Percentiles rank a stretch among this genome's conserved stretches.
These are phyloP conservation scores for Capronia coronata DNA, from an alignment of 2,329 filamentous ascomycete genomes.

Conservation along the genomic window DNA sequence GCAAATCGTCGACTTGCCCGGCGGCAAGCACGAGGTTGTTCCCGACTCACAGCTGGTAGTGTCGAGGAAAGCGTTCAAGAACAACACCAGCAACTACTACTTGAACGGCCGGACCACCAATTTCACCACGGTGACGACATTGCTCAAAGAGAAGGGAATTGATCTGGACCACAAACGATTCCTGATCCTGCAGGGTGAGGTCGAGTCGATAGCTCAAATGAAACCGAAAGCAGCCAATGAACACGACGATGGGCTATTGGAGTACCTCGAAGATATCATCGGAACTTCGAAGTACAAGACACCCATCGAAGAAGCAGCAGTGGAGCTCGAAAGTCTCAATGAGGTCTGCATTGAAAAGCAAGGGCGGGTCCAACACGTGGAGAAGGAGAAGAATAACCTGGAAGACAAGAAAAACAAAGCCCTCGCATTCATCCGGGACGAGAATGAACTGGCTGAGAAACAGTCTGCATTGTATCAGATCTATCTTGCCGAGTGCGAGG, in stretches of 20 bases:
- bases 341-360: conserved; percentile 95
- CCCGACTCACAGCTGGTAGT: conserved; percentile 80
- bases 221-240: conserved; percentile 92
- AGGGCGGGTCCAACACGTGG: conserved; percentile 89
- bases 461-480: conserved; percentile 90
- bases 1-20: conserved; percentile 82
- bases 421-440: conserved; percentile 77
- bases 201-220: conserved; percentile 99
- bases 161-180: conserved; percentile 98
- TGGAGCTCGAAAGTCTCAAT: conserved; percentile 85
- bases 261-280: conserved; percentile 98
- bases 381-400: conserved; percentile 87
- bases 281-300: conserved; percentile 98
- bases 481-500: conserved; percentile 77
- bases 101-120: conserved; percentile 85
- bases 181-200: conserved; percentile 92
- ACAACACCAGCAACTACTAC: conserved; percentile 97
- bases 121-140: conserved; percentile 82
- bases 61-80: conserved; percentile 90
- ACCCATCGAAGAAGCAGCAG: conserved; percentile 87
- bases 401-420: conserved; percentile 98
- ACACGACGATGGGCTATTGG: conserved; percentile 89
- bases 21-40: conserved; percentile 67
- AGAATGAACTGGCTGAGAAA: conserved; percentile 86
- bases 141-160: conserved; percentile 80